Evolutionary conservation across 176 grass and related monocot species (phyloP).

Genomic region (Melocanna baccifera): DNA sequence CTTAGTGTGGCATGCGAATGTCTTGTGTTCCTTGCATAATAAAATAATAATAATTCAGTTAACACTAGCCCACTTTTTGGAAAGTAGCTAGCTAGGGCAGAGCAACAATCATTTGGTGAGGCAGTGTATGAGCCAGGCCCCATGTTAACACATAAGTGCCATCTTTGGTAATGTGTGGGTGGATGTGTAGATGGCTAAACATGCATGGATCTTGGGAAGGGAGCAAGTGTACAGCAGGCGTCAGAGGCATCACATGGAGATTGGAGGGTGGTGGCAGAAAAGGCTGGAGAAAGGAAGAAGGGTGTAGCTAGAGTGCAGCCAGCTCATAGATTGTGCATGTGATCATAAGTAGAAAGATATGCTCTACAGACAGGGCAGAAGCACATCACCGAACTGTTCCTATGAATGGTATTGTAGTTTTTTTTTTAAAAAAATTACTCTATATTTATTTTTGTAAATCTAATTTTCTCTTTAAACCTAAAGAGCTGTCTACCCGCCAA

Average conservation of each 20-base stretch:
- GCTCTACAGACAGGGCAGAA: background rate
- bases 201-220: constrained; percentile 13
- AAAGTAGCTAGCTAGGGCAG: background rate
- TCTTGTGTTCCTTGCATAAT: background rate
- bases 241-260: constrained; percentile 43
- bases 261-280: constrained; percentile 30
- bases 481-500: too few species aligned
- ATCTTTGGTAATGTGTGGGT: constrained; percentile 17
- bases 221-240: constrained; percentile 36
- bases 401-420: too few species aligned
- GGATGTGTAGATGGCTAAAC: constrained; percentile 5
- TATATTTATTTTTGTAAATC: too few species aligned
- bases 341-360: constrained; percentile 19
- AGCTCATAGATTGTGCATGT: constrained; percentile 38
- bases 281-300: constrained; percentile 8
- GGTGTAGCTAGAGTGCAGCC: constrained; percentile 15
- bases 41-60: background rate
- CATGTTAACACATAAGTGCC: constrained; percentile 35
- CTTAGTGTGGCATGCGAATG: background rate
- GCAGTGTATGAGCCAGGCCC: background rate
- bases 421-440: too few species aligned
- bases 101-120: constrained; percentile 22
- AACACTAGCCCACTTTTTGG: background rate
- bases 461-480: too few species aligned
- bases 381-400: too few species aligned